Evolutionary conservation across 768 basidiomycete genomes (phyloP), one percentile per base, ranked within the genome.

Genomic region (Hypholoma fasciculare): DNA sequence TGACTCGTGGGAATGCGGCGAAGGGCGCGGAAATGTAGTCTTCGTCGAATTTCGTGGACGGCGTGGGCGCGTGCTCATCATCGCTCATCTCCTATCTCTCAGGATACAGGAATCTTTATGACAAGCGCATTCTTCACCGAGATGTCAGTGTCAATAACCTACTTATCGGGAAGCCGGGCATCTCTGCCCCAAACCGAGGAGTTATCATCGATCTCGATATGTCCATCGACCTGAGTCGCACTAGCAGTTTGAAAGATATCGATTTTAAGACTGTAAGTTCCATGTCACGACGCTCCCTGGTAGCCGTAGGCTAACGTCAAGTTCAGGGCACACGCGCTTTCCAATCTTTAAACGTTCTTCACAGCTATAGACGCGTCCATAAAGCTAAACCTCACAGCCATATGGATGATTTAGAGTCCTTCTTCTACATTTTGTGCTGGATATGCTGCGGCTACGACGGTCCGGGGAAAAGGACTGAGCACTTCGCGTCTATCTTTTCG

Each of bases 81-180:
- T n/a, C 20, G 26, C 23, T 49, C 9, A 49, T 26, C 7, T 19
- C 19, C 11, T 49, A 2, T 14, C 19, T 8, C 27, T 9, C n/a
- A 69, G 67, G 65, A 9, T 63, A 64, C 52, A 49, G 47, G 3
- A 58, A 58, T 37, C 54, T 62, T 30, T 60, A 42, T 40, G 38
- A 26, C 17, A 19, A 49, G 8, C 54, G 56, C 12, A 58, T 71
- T 34, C 60, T 49, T 7, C 47, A 49, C 27, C 19, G 69, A 17
- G 67, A 68, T 39, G 64, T 71, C 37, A 69, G 63, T 38, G 50
- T 58, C 12, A 52, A 54, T 11, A 70, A 69, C 34, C 58, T 69
- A 26, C 58, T 65, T 8, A 54, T 67, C 12, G 57, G 57, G 1
- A 13, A 20, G 11, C 20, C 39, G 0, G 56, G 38, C 3, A 38